Conservation (phyloP, 176 grass and related monocot genomes). For the Stipa capillata region DNA sequence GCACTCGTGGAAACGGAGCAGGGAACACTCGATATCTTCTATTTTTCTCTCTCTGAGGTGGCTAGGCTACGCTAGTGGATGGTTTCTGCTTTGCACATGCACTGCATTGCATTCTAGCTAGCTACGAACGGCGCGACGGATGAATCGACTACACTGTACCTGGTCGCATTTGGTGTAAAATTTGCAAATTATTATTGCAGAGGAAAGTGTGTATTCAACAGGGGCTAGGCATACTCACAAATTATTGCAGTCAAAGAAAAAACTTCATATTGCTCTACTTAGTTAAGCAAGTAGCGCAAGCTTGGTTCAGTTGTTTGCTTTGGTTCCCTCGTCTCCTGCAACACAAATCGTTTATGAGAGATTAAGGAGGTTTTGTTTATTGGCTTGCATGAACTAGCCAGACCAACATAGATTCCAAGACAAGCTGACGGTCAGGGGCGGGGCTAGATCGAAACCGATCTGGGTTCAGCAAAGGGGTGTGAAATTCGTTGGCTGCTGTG, state of each 20-base stretch:
- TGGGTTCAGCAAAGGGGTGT: no score
- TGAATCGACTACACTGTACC: no score
- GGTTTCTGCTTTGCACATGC: conserved; percentile 3
- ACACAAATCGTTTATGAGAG: not conserved
- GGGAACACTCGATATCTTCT: not conserved
- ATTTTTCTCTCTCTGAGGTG: not conserved
- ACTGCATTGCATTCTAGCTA: not conserved
- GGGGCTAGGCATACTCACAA: no score
- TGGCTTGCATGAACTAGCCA: no score
- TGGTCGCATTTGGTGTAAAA: not conserved
- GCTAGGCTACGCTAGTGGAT: not conserved
- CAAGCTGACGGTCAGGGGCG: no score
- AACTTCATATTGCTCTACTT: not conserved
- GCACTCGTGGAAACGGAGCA: not conserved
- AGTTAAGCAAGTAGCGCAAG: not conserved
- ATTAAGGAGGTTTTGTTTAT: no score
- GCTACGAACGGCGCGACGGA: not conserved
- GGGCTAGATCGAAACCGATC: no score
- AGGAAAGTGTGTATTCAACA: not conserved
- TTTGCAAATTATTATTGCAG: not conserved
- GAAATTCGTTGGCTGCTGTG: no score
- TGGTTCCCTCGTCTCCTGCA: not conserved
- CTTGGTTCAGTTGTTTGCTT: not conserved
- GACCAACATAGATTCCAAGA: no score
- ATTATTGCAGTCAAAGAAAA: no score